Conservation (phyloP, 345 rosid species). For the Salix caprea region DNA sequence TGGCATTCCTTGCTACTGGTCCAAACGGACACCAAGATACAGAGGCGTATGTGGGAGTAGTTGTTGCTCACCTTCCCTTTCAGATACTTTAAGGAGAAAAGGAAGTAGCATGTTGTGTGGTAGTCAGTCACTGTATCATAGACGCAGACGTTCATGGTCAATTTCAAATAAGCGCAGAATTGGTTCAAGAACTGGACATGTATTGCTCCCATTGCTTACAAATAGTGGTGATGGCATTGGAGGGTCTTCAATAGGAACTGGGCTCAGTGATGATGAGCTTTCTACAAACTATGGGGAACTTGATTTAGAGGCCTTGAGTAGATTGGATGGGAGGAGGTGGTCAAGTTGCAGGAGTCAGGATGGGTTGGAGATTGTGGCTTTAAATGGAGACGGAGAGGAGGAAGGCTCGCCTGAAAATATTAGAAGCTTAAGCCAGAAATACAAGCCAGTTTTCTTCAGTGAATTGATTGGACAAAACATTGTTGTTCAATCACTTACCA, state of each 20-base stretch:
- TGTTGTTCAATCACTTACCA: constrained; percentile 77
- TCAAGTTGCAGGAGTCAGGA: constrained; percentile 91
- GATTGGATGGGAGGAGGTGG: constrained; percentile 98
- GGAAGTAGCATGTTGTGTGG: constrained; percentile 86
- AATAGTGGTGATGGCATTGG: constrained; percentile 56
- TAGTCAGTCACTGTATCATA: constrained; percentile 51
- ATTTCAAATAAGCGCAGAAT: constrained; percentile 42
- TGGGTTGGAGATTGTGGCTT: constrained; percentile 57
- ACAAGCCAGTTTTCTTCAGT: constrained; percentile 75
- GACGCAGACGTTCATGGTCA: constrained; percentile 46
- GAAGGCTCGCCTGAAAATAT: constrained; percentile 57
- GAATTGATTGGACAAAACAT: constrained; percentile 88
- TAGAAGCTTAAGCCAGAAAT: constrained; percentile 79
- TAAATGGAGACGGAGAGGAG: constrained; percentile 61
- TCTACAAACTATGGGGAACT: constrained; percentile 90
- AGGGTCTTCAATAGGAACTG: constrained; percentile 74
- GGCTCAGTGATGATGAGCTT: constrained; percentile 78
- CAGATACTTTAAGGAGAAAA: constrained; percentile 78
- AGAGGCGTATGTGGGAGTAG: constrained; percentile 68
- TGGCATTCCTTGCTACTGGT: constrained; percentile 95
- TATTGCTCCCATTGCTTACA: constrained; percentile 74
- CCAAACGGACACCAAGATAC: constrained; percentile 70
- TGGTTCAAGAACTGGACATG: constrained; percentile 61
- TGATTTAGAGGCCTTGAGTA: constrained; percentile 93
- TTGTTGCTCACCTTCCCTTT: constrained; percentile 87